Evolutionary conservation across 495 filamentous ascomycete genomes (phyloP).

Genomic region (Penicillium diatomitis): DNA sequence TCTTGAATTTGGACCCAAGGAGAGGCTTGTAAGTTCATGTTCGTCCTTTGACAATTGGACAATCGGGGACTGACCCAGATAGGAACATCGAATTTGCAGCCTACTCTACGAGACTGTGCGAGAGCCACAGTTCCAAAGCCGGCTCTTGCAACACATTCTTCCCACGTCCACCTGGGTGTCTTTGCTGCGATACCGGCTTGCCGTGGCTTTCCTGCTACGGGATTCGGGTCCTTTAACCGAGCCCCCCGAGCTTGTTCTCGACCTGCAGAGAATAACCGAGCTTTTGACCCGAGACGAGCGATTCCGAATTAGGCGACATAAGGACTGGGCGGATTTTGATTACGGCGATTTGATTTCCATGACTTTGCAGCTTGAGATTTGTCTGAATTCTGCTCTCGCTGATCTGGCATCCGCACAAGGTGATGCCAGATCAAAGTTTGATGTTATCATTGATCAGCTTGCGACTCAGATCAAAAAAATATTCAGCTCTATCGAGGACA

Average conservation of each 20-base stretch:
- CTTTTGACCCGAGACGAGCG: constrained; percentile 39
- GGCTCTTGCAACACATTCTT: constrained; percentile 51
- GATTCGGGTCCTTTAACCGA: constrained; percentile 38
- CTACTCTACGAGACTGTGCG: constrained; percentile 43
- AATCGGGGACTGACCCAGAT: constrained; percentile 6
- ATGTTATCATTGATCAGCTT: constrained; percentile 59
- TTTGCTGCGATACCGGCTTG: constrained; percentile 61
- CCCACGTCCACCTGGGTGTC: constrained; percentile 44
- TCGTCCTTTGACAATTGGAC: background rate
- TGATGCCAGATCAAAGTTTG: constrained; percentile 46
- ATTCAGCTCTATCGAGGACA: constrained; percentile 62
- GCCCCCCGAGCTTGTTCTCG: constrained; percentile 34
- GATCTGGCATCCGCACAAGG: constrained; percentile 19
- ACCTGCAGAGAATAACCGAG: constrained; percentile 41
- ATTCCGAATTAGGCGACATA: constrained; percentile 36
- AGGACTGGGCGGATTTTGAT: constrained; percentile 44
- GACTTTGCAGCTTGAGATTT: constrained; percentile 59
- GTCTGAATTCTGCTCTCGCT: constrained; percentile 53
- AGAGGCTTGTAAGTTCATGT: constrained; percentile 2
- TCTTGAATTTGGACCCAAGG: constrained; percentile 22
- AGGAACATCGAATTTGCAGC: constrained; percentile 47
- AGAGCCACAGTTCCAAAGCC: constrained; percentile 45
- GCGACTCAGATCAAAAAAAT: constrained; percentile 53
- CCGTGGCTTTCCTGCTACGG: constrained; percentile 58
- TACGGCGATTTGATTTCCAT: constrained; percentile 57